Base-by-base conservation (phyloP, 176 grass and related monocot genomes). In the Alloteropsis semialata region DNA sequence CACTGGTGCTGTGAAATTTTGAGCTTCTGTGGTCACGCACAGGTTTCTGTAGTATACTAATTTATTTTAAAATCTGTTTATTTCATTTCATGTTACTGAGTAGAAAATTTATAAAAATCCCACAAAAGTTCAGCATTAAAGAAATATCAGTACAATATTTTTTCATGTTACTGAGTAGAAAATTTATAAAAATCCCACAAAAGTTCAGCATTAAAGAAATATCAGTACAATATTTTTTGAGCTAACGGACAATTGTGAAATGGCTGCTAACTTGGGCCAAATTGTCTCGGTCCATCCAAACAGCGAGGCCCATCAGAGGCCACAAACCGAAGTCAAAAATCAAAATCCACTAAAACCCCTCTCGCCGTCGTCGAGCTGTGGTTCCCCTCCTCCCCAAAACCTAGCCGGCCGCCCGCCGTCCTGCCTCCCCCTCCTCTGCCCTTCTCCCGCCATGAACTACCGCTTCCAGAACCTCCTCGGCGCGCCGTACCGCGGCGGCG, bases 391-490 rank as follows among this genome's bases (percentile, higher is more conserved):
- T 18, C 28, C 27, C 50, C 78, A 96, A 93, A 87, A 88, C 88
- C 90, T 90, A 92, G 81, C 76, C 27, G 51, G 77, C 46, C 58
- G 24, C 71, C 49, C 69, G 54, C 54, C 56, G 16, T 17, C 11
- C 48, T 16, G 29, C 9, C 65, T n/a, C 27, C 75, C 21, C 25
- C 36, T 21, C 7, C 39, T 62, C 28, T 48, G 5, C 76, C 25
- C 61, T 0, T 41, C 69, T 36, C 27, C 66, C 76, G 82, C 84
- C 81, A 99, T 99, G 96, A 96, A 99, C 15, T 96, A 92, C 64
- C 93, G 93, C 57, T 96, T 99, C 89, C 96, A 96, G 68, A 96
- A 99, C 81, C 91, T 99, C 14, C 87, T 99, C 3, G 96, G 96
- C 14, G 93, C 87, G n/a, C 91, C 96, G 12, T 99, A 96, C 83